Conservation (phyloP, 495 filamentous ascomycete genomes). For the Copromyces sp. region DNA sequence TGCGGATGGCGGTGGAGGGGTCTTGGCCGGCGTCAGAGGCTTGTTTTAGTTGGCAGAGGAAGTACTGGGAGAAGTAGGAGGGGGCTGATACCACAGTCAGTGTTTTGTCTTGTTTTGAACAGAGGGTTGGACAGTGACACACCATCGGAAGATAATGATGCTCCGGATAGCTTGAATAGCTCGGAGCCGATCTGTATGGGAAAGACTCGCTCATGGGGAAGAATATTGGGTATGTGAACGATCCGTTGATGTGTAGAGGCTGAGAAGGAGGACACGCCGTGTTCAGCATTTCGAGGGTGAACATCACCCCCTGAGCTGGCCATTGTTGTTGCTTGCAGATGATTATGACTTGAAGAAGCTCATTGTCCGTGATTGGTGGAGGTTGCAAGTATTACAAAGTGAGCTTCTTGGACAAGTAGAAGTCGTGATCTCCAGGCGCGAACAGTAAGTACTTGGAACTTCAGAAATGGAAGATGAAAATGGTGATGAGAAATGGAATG, state of each 20-base stretch:
- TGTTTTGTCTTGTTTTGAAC: no score
- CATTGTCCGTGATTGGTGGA: background rate
- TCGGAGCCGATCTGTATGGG: conserved; percentile 90
- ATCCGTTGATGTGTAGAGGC: conserved; percentile 12
- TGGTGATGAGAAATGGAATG: background rate
- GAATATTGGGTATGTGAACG: conserved; percentile 44
- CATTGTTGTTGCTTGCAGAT: background rate
- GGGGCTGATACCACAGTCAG: conserved; percentile 48
- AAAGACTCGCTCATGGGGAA: conserved; percentile 65
- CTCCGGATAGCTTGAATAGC: conserved; percentile 87
- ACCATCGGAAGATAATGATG: conserved; percentile 93
- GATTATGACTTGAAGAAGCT: background rate
- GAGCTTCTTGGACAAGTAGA: background rate
- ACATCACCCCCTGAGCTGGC: background rate
- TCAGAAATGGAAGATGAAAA: background rate
- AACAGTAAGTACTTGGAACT: background rate
- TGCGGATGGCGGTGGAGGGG: conserved; percentile 39
- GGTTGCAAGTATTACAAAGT: background rate
- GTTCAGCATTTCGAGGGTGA: background rate
- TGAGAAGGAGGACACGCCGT: background rate
- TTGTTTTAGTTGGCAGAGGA: conserved; percentile 66
- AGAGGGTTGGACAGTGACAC: conserved; percentile 20
- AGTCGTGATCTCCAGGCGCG: background rate
- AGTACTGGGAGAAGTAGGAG: conserved; percentile 95
- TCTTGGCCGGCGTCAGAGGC: conserved; percentile 49